phyloP scores from a whole-genome alignment of 139 green algal species.

The Micromonas pusilla region DNA sequence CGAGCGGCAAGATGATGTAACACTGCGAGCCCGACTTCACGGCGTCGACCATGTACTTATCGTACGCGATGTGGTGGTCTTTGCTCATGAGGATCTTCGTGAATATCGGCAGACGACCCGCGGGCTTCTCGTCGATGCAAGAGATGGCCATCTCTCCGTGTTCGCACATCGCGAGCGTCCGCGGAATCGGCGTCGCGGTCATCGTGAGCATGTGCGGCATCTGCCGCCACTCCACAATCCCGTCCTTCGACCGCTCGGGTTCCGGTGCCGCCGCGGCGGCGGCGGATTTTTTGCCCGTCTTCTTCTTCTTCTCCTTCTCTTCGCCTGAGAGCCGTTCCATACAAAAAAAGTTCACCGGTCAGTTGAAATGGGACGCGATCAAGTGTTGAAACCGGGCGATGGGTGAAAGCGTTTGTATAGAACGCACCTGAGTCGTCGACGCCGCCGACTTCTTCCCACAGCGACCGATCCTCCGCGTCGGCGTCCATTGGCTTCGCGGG shows the following conservation, averaged over 20 bases:
- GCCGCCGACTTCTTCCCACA: too few relatives aligned
- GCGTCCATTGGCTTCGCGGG: too few relatives aligned
- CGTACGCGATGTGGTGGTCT: conserved; percentile 31
- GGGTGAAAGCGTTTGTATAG: too few relatives aligned
- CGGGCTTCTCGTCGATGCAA: conserved; percentile 60
- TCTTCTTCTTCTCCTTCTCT: too few relatives aligned
- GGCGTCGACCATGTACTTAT: not conserved
- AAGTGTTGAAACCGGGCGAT: too few relatives aligned
- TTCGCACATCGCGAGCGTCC: conserved; percentile 71
- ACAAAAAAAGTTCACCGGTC: too few relatives aligned
- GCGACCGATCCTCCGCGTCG: too few relatives aligned
- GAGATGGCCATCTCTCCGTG: conserved; percentile 47
- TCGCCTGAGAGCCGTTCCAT: too few relatives aligned
- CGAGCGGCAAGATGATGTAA: conserved; percentile 10
- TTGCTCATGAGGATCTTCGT: conserved; percentile 39
- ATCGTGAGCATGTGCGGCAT: conserved; percentile 83
- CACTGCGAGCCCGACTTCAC: not conserved
- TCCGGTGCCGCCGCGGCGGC: not conserved
- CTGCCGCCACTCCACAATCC: not conserved
- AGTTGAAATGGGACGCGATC: too few relatives aligned
- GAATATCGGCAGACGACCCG: conserved; percentile 53
- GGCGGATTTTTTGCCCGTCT: not conserved
- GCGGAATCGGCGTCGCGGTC: conserved; percentile 92
- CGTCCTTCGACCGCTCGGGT: not conserved
- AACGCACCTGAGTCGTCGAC: too few relatives aligned